A percentile compares a stretch with the other conserved stretches of the same genome.
phyloP scores from a whole-genome alignment of 1,284 basidiomycete genomes.

The Rhodotorula sp. region DNA sequence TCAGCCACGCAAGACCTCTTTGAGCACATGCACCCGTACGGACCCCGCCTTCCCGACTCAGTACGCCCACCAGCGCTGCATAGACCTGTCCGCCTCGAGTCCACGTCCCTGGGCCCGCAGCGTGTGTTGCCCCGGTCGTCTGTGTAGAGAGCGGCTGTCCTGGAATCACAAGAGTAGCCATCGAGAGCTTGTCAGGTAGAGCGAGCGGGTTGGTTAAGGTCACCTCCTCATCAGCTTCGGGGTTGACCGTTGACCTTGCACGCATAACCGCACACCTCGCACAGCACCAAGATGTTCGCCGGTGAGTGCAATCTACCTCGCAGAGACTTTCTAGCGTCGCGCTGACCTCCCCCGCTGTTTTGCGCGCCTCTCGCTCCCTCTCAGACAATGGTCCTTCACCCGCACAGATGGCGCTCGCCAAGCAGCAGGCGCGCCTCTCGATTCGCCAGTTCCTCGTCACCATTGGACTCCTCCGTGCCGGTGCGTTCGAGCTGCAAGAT shows the following conservation, averaged over 20 bases:
- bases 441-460: constrained; percentile 25
- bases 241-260: not conserved
- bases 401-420: constrained; percentile 35
- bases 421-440: constrained; percentile 21
- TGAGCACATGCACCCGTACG: constrained; percentile 47
- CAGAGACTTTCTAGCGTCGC: not conserved
- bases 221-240: not conserved
- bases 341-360: not conserved
- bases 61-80: constrained; percentile 69
- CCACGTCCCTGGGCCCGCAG: constrained; percentile 70
- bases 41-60: constrained; percentile 66
- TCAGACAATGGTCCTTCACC: constrained; percentile 20
- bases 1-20: not conserved
- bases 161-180: constrained; percentile 60
- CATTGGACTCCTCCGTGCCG: constrained; percentile 21
- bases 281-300: constrained; percentile 21
- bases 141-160: constrained; percentile 73
- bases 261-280: not conserved
- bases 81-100: constrained; percentile 63
- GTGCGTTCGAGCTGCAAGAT: constrained; percentile 5
- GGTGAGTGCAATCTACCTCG: not conserved
- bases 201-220: not conserved
- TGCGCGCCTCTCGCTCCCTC: too few relatives aligned
- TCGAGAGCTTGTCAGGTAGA: not conserved
- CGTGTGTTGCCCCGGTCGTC: constrained; percentile 55